Conservation (phyloP, 768 basidiomycete species). For the Trametes meyenii region DNA sequence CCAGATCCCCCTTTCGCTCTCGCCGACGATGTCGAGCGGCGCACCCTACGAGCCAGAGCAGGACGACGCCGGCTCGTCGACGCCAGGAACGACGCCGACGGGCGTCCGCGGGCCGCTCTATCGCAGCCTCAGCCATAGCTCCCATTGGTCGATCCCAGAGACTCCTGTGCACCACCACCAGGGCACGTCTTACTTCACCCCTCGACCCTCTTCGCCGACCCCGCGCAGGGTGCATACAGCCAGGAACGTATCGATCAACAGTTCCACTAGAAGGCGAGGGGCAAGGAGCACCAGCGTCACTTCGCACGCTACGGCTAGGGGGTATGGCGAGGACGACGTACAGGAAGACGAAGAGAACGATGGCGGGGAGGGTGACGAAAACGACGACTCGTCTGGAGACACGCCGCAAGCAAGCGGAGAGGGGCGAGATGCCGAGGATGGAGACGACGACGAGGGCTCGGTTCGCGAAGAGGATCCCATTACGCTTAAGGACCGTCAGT, state of each 20-base stretch:
- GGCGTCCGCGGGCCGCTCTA: constrained; percentile 27
- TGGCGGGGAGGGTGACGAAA: constrained; percentile 34
- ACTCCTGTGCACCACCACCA: constrained; percentile 67
- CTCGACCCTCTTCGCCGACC: constrained; percentile 48
- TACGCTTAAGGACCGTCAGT: constrained; percentile 93
- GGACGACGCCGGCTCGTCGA: constrained; percentile 15
- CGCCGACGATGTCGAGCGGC: constrained; percentile 18
- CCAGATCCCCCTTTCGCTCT: constrained; percentile 9
- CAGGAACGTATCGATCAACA: constrained; percentile 51
- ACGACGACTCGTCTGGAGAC: constrained; percentile 38
- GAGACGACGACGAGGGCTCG: constrained; percentile 41
- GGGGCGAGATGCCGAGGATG: constrained; percentile 39
- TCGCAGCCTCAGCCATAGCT: constrained; percentile 47
- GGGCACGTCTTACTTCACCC: constrained; percentile 67
- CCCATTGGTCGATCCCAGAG: constrained; percentile 60
- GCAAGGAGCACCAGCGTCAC: constrained; percentile 65
- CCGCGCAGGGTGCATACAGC: constrained; percentile 45
- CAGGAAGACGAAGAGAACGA: constrained; percentile 56
- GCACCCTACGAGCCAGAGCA: constrained; percentile 20
- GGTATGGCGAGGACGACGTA: constrained; percentile 49
- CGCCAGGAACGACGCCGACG: constrained; percentile 23
- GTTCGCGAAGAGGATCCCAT: constrained; percentile 78
- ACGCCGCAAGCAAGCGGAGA: constrained; percentile 34
- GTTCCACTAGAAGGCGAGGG: constrained; percentile 48
- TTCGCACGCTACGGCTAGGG: constrained; percentile 50